Conservation (phyloP, 305 asterid genomes). For the Plantago coronopus region DNA sequence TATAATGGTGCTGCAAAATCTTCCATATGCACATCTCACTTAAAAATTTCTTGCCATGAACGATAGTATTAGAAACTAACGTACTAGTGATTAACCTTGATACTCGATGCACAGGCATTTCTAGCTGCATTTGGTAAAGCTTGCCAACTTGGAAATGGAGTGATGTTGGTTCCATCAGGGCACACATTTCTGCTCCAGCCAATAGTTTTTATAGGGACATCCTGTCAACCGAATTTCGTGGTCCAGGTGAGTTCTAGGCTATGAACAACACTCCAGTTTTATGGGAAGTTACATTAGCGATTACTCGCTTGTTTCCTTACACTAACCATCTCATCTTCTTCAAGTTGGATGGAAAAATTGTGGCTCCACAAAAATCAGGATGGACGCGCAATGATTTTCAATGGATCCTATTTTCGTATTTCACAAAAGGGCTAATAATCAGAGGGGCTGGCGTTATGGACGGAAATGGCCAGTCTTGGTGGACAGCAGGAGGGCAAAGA, state of each 20-base stretch:
- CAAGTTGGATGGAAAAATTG: slow-evolving; percentile 25
- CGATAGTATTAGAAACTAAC: neutral
- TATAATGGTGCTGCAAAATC: too few relatives aligned
- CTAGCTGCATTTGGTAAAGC: slow-evolving; percentile 13
- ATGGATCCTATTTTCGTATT: slow-evolving; percentile 19
- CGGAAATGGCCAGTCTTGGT: slow-evolving; percentile 28
- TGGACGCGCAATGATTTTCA: slow-evolving; percentile 1
- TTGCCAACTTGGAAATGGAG: slow-evolving; percentile 19
- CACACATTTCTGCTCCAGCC: slow-evolving; percentile 25
- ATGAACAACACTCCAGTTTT: too few relatives aligned
- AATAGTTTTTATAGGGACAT: slow-evolving; percentile 7
- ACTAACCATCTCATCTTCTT: neutral
- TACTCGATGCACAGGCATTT: slow-evolving; percentile 23
- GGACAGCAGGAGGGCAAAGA: neutral
- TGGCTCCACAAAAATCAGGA: slow-evolving; percentile 16
- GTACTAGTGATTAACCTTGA: neutral
- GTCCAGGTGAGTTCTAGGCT: neutral
- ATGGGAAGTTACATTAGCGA: neutral
- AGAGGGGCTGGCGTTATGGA: slow-evolving; percentile 22
- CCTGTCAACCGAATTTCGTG: slow-evolving; percentile 9
- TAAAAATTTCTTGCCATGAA: too few relatives aligned
- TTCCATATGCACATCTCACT: too few relatives aligned
- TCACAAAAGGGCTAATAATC: slow-evolving; percentile 19
- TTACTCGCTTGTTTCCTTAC: too few relatives aligned
- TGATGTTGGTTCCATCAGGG: slow-evolving; percentile 25